Base-by-base conservation (phyloP, 352 stramenopile species). In the Globisporangium alternatum region DNA sequence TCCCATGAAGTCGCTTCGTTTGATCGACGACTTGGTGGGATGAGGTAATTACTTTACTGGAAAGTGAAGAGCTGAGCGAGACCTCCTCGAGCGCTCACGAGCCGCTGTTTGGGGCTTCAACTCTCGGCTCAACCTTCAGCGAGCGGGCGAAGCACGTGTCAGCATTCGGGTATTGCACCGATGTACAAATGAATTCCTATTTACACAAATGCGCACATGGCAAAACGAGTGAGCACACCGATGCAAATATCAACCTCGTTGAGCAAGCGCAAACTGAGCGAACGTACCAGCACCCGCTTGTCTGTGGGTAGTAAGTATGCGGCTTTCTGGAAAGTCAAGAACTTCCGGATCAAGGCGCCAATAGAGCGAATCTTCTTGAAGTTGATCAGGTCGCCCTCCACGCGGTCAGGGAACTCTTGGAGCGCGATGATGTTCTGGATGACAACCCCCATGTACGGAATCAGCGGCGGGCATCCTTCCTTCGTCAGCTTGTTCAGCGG, bases 301-400 rank as follows among this genome's bases (percentile, higher is more conserved):
- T 96, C 74, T 4, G 79, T 85, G 17, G 81, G 77, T 33, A 96
- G 64, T 48, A 96, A 75, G 59, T 96, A 96, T 28, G 88, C 83
- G 53, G 81, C 84, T 35, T 86, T 81, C 70, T 95, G 85, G 64
- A 88, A 88, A 2, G 73, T 75, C 43, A 89, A 48, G 31, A 91
- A 79, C 21, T 69, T 68, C 17, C 80, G 74, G 21, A 94, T 81
- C 17, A 95, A 69, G 33, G 31, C 68, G 5, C 82, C 74, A 39
- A 92, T 88, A 37, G 86, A 78, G 33, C 87, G 84, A 60, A 94
- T 90, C 78, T 96, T 96, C 58, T 94, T 94, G 53, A 96, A 93
- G 60, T 96, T 96, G 70, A 96, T 88, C 28, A 93, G 62, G 28
- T 90, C 83, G 33, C 74, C 81, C 64, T 93, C 82, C 5, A 93